Evolutionary conservation across 2,329 filamentous ascomycete genomes (phyloP), one percentile per base, ranked within the genome.

Genomic region (Claviceps pazoutovae): DNA sequence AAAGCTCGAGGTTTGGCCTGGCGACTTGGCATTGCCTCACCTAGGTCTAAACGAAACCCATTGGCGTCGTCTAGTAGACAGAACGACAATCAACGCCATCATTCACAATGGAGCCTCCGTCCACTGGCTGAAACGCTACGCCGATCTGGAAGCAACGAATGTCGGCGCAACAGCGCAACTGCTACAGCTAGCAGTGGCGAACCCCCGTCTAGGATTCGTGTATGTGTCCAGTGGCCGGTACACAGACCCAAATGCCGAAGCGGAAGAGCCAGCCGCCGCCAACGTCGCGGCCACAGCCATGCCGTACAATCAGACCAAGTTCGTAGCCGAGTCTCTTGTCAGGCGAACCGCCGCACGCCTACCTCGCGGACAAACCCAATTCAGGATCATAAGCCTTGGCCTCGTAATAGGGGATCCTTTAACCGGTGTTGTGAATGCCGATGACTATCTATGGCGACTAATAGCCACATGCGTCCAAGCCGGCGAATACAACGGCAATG

Each of bases 281-380:
- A 37, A 52, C 2, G 14, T 52, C 16, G 26, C 39, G 16, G 17
- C n/a, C 5, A 30, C 21, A 3, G 7, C 48, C 14, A 48, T 55
- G 21, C 56, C 56, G 1, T 60, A 60, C 42, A 55, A 49, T 44
- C 58, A 60, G 50, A 59, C 58, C 2, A 60, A 60, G 45, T 60
- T 60, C 37, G 58, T 60, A 7, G 50, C 58, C 2, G 57, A 60
- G 19, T 53, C 54, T 1, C 26, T 60, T 21, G 55, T 58, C 7
- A 55, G 48, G 17, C 50, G 58, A 13, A 56, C 55, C 1, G 57
- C 58, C 3, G 48, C 47, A 4, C 54, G 58, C 9, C 17, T 51
- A 7, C n/a, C 38, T 14, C 23, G 51, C 21, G 49, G 34, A 4
- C 54, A 52, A 2, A 19, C 26, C 13, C 17, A 26, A 11, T 5